Evolutionary conservation across 441 rosid genomes (phyloP), one percentile per base, ranked within the genome.

Genomic region (Jatropha podagrica): DNA sequence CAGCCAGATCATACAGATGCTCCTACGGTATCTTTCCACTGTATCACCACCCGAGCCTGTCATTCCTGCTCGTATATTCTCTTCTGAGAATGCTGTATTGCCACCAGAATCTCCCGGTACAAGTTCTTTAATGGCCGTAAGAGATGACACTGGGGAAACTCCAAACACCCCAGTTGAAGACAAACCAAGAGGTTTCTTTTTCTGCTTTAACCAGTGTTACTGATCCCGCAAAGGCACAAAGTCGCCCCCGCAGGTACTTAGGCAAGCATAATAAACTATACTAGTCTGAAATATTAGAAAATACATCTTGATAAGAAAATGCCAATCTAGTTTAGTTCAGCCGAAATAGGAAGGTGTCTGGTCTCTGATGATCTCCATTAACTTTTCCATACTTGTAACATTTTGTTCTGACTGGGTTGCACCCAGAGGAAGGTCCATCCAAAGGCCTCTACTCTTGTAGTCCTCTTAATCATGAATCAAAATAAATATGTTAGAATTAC

Each of bases 91-190:
- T 70, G 69, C 81, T 6, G 91, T 91, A 13, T 78, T 90, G 38
- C 89, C 96, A 18, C 98, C 98, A 0, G 98, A 93, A 48, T 95
- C 98, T 12, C 97, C 99, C 0, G 97, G 99, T 3, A 91, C 97
- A 12, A 89, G 95, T 73, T 87, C 99, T 11, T 81, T 93, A 74
- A 93, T 95, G 96, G 72, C 88, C 51, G 78, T 79, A 8, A 88
- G 92, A 72, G 82, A 87, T 32, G 86, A 79, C 69, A 51, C 82
- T 0, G 91, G 75, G 17, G 87, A 83, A 66, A 87, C 85, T 51
- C 90, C 88, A 0, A 82, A 80, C 41, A 65, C 80, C 44, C 60
- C 73, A 49, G 61, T 61, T 20, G 88, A 85, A 77, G 86, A 81
- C 74, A 77, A 80, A 70, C 85, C 85, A 3, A 79, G 84, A 81